A percentile compares a stretch with the other conserved stretches of the same genome.
These are phyloP conservation scores for Stagonosporopsis cucurbitacearum DNA, from an alignment of 2,329 filamentous ascomycete genomes.

Conservation along the genomic window DNA sequence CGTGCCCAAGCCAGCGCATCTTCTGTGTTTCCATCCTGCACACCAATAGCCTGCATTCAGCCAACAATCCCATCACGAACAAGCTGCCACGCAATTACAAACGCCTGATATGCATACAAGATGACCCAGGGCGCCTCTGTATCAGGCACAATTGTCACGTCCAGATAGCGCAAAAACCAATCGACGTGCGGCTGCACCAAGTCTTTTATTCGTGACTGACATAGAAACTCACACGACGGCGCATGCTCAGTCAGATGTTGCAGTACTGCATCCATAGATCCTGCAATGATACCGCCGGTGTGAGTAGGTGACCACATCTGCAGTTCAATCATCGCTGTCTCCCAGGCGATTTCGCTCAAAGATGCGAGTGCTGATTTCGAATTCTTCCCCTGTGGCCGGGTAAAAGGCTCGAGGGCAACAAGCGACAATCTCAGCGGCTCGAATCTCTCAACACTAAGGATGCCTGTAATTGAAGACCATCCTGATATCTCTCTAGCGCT, in stretches of 20 bases:
- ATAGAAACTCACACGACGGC: constrained; percentile 25
- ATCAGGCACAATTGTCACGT: constrained; percentile 18
- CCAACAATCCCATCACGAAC: constrained; percentile 18
- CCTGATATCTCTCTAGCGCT: constrained; percentile 34
- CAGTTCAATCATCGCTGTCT: constrained; percentile 34
- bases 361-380: constrained; percentile 15
- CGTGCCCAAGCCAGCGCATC: constrained; percentile 26
- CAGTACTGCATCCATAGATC: constrained; percentile 25
- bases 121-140: constrained; percentile 29
- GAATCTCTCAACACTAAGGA: constrained; percentile 29
- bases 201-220: constrained; percentile 20
- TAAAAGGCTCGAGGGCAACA: constrained; percentile 21
- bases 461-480: constrained; percentile 34
- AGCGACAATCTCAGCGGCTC: constrained; percentile 26
- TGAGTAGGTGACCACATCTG: constrained; percentile 36
- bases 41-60: constrained; percentile 26
- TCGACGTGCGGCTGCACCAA: constrained; percentile 30
- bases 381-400: constrained; percentile 7
- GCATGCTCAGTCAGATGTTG: constrained; percentile 25
- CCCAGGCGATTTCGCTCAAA: constrained; percentile 28
- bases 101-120: constrained; percentile 32
- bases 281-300: constrained; percentile 30
- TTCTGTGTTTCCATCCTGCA: constrained; percentile 23
- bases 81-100: constrained; percentile 35
- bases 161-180: constrained; percentile 33